A percentile compares a stretch with the other conserved stretches of the same genome.
Evolutionary conservation across 108 stramenopile genomes (phyloP).

Genomic region (Hondaea fermentalgiana): DNA sequence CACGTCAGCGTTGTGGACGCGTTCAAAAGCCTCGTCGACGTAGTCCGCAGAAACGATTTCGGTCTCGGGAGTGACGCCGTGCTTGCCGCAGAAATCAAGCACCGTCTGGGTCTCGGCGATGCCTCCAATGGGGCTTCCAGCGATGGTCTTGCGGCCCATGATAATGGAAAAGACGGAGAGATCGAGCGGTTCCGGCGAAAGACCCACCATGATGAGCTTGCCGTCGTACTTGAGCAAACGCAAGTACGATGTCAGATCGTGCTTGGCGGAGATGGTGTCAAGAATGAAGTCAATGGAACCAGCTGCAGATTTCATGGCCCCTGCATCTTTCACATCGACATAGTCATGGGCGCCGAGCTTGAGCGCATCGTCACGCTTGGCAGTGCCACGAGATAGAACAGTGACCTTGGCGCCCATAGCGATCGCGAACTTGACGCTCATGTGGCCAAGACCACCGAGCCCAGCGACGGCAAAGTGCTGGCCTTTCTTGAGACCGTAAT

Average conservation of each 20-base stretch:
- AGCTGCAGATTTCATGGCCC: constrained; percentile 29
- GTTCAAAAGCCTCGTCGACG: not conserved
- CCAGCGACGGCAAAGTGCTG: constrained; percentile 47
- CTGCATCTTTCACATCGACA: constrained; percentile 26
- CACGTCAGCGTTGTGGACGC: not conserved
- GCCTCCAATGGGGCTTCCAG: constrained; percentile 46
- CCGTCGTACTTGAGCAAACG: constrained; percentile 33
- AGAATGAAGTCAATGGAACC: constrained; percentile 43
- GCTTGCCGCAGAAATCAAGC: constrained; percentile 46
- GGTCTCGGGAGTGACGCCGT: constrained; percentile 39
- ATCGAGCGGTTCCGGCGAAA: not conserved
- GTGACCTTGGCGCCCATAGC: constrained; percentile 39
- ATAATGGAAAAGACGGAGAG: constrained; percentile 13
- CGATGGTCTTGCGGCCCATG: constrained; percentile 14
- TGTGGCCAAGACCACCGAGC: constrained; percentile 56
- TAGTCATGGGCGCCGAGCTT: constrained; percentile 34
- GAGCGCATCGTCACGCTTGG: constrained; percentile 38
- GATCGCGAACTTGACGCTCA: constrained; percentile 50
- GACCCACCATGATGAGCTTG: constrained; percentile 32
- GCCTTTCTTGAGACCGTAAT: constrained; percentile 25
- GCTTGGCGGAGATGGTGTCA: constrained; percentile 38
- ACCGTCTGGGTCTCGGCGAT: constrained; percentile 45
- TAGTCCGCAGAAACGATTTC: constrained; percentile 26
- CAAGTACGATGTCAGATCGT: constrained; percentile 28
- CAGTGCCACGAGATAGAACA: constrained; percentile 34